A percentile compares a stretch with the other conserved stretches of the same genome.
These are phyloP conservation scores for Prillingera fragicola DNA, from an alignment of 1,284 basidiomycete species.

Conservation along the genomic window DNA sequence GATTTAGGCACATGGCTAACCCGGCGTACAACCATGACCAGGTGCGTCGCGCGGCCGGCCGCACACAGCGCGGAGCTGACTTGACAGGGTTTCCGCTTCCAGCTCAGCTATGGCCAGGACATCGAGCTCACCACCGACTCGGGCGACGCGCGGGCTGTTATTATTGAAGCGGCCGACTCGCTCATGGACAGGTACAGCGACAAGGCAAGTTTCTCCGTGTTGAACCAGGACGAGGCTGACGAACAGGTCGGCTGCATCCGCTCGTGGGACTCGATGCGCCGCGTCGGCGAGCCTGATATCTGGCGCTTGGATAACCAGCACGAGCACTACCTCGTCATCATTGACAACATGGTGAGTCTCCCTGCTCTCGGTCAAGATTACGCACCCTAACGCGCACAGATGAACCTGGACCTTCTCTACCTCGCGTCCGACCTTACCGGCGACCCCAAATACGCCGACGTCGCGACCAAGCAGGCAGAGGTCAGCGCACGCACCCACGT, in stretches of 20 bases:
- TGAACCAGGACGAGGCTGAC: not conserved
- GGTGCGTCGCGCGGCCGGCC: too few species aligned
- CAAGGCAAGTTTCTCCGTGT: constrained; percentile 13
- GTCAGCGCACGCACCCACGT: constrained; percentile 27
- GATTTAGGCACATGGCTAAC: constrained; percentile 23
- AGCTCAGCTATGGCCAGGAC: constrained; percentile 36
- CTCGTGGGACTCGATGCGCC: constrained; percentile 30
- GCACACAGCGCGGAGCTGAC: too few species aligned
- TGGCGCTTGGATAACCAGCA: constrained; percentile 29
- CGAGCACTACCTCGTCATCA: constrained; percentile 40
- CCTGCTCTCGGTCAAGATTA: too few species aligned
- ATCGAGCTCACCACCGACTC: constrained; percentile 26
- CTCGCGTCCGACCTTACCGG: constrained; percentile 32
- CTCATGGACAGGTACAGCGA: constrained; percentile 31
- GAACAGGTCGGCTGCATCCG: constrained; percentile 33
- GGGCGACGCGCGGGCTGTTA: constrained; percentile 25
- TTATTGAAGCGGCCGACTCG: constrained; percentile 35
- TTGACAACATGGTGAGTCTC: constrained; percentile 40
- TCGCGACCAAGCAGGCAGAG: constrained; percentile 35
- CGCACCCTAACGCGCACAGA: constrained; percentile 16
- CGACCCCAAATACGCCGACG: constrained; percentile 27
- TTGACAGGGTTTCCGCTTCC: constrained; percentile 41
- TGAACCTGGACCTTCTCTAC: constrained; percentile 42
- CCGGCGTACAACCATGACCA: constrained; percentile 38
- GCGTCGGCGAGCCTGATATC: constrained; percentile 14